Conservation (phyloP, 164 flowering plant genomes). For the Aristolochia fimbriata region DNA sequence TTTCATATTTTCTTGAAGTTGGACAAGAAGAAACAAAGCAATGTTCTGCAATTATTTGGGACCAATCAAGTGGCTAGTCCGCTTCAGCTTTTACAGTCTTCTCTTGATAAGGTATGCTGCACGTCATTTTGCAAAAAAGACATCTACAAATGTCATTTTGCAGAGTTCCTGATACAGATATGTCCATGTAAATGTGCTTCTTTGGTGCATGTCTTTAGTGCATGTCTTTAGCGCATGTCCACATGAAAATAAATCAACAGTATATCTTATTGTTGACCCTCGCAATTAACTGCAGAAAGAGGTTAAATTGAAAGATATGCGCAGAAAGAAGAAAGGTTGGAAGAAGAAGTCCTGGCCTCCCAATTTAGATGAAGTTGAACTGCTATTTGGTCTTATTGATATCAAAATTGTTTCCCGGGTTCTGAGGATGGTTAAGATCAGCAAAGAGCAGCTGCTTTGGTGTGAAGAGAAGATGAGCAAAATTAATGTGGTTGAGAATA, state of each 20-base stretch:
- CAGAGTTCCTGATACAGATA: no score
- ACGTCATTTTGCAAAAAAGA: no score
- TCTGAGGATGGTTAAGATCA: slow-evolving; percentile 57
- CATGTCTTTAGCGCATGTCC: no score
- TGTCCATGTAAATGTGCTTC: no score
- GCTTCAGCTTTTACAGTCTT: slow-evolving; percentile 58
- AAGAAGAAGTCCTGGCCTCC: slow-evolving; percentile 75
- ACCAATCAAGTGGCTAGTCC: slow-evolving; percentile 48
- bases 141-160: no score
- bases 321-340: slow-evolving; percentile 53
- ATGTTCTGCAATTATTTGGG: slow-evolving; percentile 41
- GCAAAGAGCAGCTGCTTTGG: slow-evolving; percentile 74
- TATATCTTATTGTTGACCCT: not conserved
- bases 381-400: slow-evolving; percentile 60
- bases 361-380: slow-evolving; percentile 39
- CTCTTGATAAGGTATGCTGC: slow-evolving; percentile 58
- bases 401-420: slow-evolving; percentile 53
- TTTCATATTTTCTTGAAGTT: slow-evolving; percentile 59
- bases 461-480: slow-evolving; percentile 90
- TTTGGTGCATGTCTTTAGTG: not conserved
- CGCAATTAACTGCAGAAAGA: slow-evolving; percentile 45
- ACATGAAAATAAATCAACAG: not conserved
- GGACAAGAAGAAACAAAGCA: slow-evolving; percentile 60
- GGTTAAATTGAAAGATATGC: slow-evolving; percentile 62
- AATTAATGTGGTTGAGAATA: slow-evolving; percentile 42